Conservation (phyloP, 2,329 filamentous ascomycete genomes). For the Claviceps africana region DNA sequence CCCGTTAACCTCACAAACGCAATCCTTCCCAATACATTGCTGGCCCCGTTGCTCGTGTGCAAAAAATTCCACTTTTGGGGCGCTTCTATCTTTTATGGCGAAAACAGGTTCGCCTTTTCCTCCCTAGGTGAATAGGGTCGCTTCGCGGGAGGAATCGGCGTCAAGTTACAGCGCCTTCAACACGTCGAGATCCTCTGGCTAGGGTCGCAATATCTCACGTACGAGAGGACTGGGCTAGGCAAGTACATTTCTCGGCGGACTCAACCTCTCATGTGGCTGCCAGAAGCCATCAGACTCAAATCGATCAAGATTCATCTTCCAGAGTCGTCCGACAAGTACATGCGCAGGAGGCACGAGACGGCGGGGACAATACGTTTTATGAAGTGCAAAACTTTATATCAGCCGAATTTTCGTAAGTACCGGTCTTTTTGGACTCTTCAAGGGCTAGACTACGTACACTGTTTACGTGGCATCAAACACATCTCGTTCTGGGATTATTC, state of each 20-base stretch:
- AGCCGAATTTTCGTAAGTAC: conserved; percentile 25
- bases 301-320: conserved; percentile 26
- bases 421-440: conserved; percentile 27
- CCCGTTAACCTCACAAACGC: conserved; percentile 20
- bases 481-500: conserved; percentile 28
- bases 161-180: conserved; percentile 27
- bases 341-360: conserved; percentile 25
- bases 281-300: conserved; percentile 23
- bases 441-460: conserved; percentile 29
- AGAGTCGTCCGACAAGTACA: conserved; percentile 18
- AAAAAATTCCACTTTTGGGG: conserved; percentile 27
- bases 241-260: conserved; percentile 26
- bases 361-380: conserved; percentile 11
- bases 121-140: conserved; percentile 36
- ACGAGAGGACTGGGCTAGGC: conserved; percentile 1
- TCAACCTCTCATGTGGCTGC: conserved; percentile 20
- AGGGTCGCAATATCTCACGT: conserved; percentile 21
- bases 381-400: conserved; percentile 16
- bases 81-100: conserved; percentile 31
- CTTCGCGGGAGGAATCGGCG: conserved; percentile 29
- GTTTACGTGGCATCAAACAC: conserved; percentile 28
- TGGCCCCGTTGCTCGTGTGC: conserved; percentile 25
- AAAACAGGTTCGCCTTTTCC: conserved; percentile 37
- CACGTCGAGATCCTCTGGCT: conserved; percentile 30
- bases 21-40: conserved; percentile 20